Base-by-base conservation (phyloP, 1,284 basidiomycete genomes). In the Cutaneotrichosporon mucoides region DNA sequence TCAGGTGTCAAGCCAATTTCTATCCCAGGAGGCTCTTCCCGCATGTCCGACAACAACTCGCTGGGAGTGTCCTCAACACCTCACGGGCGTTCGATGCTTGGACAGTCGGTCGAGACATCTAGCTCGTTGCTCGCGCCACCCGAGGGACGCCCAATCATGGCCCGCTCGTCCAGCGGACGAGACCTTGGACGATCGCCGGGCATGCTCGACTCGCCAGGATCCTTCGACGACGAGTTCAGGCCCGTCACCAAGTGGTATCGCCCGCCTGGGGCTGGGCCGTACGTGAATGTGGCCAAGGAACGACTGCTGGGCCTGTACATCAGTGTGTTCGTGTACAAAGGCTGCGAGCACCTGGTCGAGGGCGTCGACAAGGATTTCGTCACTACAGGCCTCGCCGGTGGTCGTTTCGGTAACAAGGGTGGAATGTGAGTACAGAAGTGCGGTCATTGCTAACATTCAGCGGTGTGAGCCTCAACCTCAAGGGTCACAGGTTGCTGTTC, bases 231-330 rank as follows among this genome's bases (percentile, higher is more conserved):
- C 6, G 5, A 43, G 8, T 9, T 40, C 12, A 8, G 12, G 38
- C 40, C 56, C 4, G 7, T 41, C 4, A 57, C 24, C 11, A 13
- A 36, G 16, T 51, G 6, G 5, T 44, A 33, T 13, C 59, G 62
- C 13, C 49, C 58, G 24, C 59, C 59, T 0, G 62, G 57, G 3
- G 48, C 63, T 4, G 75, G 74, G 0, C 79, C 81, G 1, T 84
- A 84, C 62, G 73, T 81, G 34, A 77, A 84, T 42, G 69, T 84
- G 13, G 78, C 78, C 50, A 84, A 84, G 68, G 82, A 84, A 65
- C 74, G 83, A 5, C 70, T 84, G 59, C 74, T 84, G 70, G 82
- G 82, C 8, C 81, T 83, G 58, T 84, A 83, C 68, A 67, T 79
- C 9, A 73, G 71, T 10, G 69, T 79, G 5, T 81, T 80, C 53